phyloP scores from a whole-genome alignment of 1,284 basidiomycete species.

The Apiotrichum brassicae region DNA sequence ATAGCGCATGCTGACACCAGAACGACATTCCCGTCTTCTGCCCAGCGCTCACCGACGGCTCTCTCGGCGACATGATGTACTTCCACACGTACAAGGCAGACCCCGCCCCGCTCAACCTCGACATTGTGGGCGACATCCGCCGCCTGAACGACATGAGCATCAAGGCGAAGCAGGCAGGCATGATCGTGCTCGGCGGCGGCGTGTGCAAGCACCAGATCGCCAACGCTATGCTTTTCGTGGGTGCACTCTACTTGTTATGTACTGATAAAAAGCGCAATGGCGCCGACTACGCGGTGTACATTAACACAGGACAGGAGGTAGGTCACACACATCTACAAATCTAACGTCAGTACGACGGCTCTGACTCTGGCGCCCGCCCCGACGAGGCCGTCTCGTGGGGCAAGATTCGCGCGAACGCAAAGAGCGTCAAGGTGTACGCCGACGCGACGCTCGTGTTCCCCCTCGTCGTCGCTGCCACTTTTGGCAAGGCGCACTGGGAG shows the following conservation, averaged over 20 bases:
- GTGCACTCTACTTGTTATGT: no score
- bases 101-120: conserved; percentile 73
- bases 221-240: conserved; percentile 96
- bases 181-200: conserved; percentile 96
- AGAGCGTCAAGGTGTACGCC: conserved; percentile 74
- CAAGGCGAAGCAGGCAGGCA: conserved; percentile 86
- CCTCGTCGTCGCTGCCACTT: conserved; percentile 78
- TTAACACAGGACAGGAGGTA: conserved; percentile 92
- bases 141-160: conserved; percentile 84
- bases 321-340: no score
- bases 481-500: conserved; percentile 56
- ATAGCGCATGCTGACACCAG: conserved; percentile 48
- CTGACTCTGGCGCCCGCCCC: conserved; percentile 92
- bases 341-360: conserved; percentile 91
- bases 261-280: conserved; percentile 80
- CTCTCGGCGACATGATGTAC: conserved; percentile 98
- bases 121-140: conserved; percentile 93
- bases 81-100: conserved; percentile 88
- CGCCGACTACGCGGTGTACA: conserved; percentile 95
- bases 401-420: conserved; percentile 85
- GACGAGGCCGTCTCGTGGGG: conserved; percentile 99
- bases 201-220: conserved; percentile 99
- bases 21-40: conserved; percentile 99
- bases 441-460: conserved; percentile 86
- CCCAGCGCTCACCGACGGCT: conserved; percentile 95